phyloP scores from a whole-genome alignment of 495 filamentous ascomycete genomes.

The Penicillium soppii region DNA sequence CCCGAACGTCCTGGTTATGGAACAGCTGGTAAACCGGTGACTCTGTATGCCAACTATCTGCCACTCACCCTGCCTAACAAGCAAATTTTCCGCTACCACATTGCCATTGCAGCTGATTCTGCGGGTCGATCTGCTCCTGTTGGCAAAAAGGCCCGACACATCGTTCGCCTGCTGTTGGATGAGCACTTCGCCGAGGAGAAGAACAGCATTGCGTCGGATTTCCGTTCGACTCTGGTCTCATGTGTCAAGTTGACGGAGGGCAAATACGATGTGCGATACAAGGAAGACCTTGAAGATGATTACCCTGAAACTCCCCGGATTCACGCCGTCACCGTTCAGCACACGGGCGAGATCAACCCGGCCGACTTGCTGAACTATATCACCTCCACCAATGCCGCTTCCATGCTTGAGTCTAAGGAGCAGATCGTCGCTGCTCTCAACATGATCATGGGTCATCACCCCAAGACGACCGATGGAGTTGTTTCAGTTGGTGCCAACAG shows the following conservation, averaged over 20 bases:
- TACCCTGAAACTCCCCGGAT: conserved; percentile 36
- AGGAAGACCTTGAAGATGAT: conserved; percentile 41
- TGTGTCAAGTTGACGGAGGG: conserved; percentile 30
- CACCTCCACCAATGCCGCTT: conserved; percentile 45
- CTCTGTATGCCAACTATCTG: conserved; percentile 67
- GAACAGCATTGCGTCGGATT: conserved; percentile 56
- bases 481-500: conserved; percentile 40
- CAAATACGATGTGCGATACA: conserved; percentile 38
- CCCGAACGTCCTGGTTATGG: conserved; percentile 61
- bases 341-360: conserved; percentile 45
- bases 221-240: conserved; percentile 51
- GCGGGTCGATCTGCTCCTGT: conserved; percentile 33
- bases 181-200: conserved; percentile 29
- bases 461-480: conserved; percentile 32
- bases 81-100: conserved; percentile 37
- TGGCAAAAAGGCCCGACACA: conserved; percentile 52
- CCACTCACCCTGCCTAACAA: conserved; percentile 42
- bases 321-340: conserved; percentile 45
- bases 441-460: conserved; percentile 46
- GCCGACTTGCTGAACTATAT: conserved; percentile 53
- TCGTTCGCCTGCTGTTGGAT: conserved; percentile 52
- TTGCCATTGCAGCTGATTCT: conserved; percentile 26
- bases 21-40: conserved; percentile 46
- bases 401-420: conserved; percentile 36
- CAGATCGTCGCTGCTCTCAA: conserved; percentile 53